Evolutionary conservation across 306 rosid genomes (phyloP), one percentile per base, ranked within the genome.

Genomic region (Trifolium pratense): DNA sequence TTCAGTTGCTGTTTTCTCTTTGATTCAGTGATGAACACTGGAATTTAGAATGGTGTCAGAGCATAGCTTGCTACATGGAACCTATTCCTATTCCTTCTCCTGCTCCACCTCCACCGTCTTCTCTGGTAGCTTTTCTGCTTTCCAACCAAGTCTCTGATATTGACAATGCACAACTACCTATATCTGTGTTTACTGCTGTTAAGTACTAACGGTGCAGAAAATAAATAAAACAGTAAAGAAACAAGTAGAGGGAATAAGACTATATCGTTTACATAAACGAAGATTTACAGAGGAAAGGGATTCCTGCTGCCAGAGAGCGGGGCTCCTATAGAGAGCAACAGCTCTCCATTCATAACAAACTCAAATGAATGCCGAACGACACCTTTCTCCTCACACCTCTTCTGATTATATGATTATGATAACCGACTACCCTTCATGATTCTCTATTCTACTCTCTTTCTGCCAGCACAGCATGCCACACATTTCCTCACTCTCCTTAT

Each of bases 401-500:
- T 58, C 64, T 26, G 39, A 58, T 58, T 25, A 55, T 55, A 25
- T 55, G 61, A 21, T n/a, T 55, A 25, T 55, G 61, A 21, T n/a
- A 46, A 25, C 34, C 15, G 34, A 21, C 23, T 55, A 25, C 10
- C n/a, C 10, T 18, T 25, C 63, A 12, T 6, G 16, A 58, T 58
- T 58, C 16, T 37, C 39, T 14, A 26, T 13, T 25, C 26, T 58
- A 25, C 36, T 58, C 16, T 57, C 4, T 57, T 5, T 23, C 17
- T 14, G 64, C 36, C 1, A 13, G 36, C 0, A 16, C 26, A 9
- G 29, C 26, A 53, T 53, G 23, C 11, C 32, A 55, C n/a, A 2
- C 58, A 51, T 51, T 17, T 5, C 14, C 31, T 29, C 3, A 20
- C 15, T 53, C 7, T 5, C 14, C 31, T 29, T 10, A 20, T 53